Evolutionary conservation across 495 filamentous ascomycete species (phyloP), one percentile per base, ranked within the genome.

Genomic region (Penicillium samsonianum): DNA sequence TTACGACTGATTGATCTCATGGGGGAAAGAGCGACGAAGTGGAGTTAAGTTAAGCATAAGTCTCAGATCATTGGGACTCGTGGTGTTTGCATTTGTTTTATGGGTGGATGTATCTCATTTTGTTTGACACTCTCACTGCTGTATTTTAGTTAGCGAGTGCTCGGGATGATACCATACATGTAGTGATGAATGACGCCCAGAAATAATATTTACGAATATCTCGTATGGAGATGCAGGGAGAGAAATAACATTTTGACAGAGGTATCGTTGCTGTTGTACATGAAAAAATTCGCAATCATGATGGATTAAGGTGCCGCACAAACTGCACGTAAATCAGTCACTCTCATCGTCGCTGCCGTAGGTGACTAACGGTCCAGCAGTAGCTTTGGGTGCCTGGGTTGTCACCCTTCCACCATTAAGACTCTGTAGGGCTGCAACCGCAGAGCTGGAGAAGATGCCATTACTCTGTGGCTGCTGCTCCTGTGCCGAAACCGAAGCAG

Each of bases 321-420:
- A 55, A 44, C 14, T 37, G 50, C 12, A 26, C 44, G 38, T 47
- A 43, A 50, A 47, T 68, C 63, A 82, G 58, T 82, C 79, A 58
- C 82, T 85, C 62, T 96, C 92, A 67, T 90, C 90, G 73, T 96
- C 93, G 73, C 92, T 96, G 33, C 86, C 93, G 65, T 98, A 98
- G 10, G 82, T 88, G 10, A 96, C 92, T 64, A 98, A 76, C 11
- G 90, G 89, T 16, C 91, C 90, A 19, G 65, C 64, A 10, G 69
- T 63, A 25, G 61, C 53, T 44, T 73, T 63, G 5, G 71, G 63
- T 60, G 62, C 51, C 57, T 74, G 65, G 28, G 73, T 77, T 23
- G 58, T 72, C 26, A 77, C 65, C 58, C 61, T 71, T 33, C 73
- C 22, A 74, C 74, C 49, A 73, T 82, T 72, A 30, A 78, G 52